A percentile compares a stretch with the other conserved stretches of the same genome.
Evolutionary conservation across 257 asterid species (phyloP).

Genomic region (Jasminum sambac): DNA sequence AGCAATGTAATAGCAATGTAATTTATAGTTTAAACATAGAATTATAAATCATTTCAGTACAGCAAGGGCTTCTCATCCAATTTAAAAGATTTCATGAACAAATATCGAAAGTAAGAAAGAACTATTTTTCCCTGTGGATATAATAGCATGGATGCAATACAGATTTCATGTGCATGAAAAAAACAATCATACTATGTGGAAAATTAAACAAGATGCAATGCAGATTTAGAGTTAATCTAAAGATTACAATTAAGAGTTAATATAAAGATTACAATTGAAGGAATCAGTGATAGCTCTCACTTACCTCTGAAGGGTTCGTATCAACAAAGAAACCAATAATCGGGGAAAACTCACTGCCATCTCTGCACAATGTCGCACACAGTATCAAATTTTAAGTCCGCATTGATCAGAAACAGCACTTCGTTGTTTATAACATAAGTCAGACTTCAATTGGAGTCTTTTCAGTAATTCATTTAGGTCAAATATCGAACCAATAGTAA

Average conservation of each 20-base stretch:
- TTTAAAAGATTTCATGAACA: no score
- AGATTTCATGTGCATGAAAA: not conserved
- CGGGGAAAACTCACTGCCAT: slow-evolving; percentile 76
- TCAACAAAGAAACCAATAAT: slow-evolving; percentile 71
- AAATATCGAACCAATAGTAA: not conserved
- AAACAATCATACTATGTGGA: not conserved
- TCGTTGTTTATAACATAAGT: not conserved
- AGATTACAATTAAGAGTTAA: not conserved
- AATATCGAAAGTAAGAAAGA: no score
- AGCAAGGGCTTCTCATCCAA: no score
- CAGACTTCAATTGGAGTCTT: not conserved
- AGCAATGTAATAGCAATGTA: no score
- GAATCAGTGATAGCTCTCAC: slow-evolving; percentile 11
- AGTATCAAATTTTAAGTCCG: not conserved
- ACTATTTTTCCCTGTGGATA: no score
- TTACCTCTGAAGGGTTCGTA: slow-evolving; percentile 67
- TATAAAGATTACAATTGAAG: not conserved
- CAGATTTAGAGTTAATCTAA: not conserved
- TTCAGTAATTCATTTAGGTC: not conserved
- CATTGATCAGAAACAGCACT: slow-evolving; percentile 11
- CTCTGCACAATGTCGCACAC: slow-evolving; percentile 46
- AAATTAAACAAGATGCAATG: not conserved
- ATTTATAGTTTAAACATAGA: no score
- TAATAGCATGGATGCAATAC: not conserved
- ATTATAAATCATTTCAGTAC: no score